These are phyloP conservation scores for Dryas octopetala DNA, from an alignment of 306 rosid genomes.

Conservation along the genomic window DNA sequence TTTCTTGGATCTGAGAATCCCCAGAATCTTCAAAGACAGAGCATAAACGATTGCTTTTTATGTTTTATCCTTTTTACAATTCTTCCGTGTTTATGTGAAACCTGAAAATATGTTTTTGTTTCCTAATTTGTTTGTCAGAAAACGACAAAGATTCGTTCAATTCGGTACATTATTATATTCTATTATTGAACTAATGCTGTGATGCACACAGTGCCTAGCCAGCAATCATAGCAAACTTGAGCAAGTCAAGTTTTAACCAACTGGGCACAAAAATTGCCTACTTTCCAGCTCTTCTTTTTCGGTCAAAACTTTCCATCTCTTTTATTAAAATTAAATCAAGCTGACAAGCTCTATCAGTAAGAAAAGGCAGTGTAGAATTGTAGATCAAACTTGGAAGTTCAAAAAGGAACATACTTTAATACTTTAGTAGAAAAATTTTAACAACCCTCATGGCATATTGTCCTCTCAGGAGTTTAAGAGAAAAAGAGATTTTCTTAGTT, in stretches of 20 bases:
- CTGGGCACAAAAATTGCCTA: not conserved
- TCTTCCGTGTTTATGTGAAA: not conserved
- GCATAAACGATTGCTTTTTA: too few species aligned
- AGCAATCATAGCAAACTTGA: not conserved
- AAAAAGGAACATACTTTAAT: not conserved
- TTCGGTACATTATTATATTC: not conserved
- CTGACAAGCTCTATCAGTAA: not conserved
- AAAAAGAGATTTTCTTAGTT: not conserved
- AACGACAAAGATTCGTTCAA: constrained; percentile 20
- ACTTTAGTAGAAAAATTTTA: not conserved
- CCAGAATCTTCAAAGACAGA: too few species aligned
- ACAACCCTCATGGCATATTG: not conserved
- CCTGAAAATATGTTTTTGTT: not conserved
- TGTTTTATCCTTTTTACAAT: not conserved
- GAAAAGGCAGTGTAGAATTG: not conserved
- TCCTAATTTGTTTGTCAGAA: not conserved
- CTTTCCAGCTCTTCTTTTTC: not conserved
- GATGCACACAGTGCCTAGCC: too few species aligned
- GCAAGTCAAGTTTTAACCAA: constrained; percentile 1
- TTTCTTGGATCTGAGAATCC: too few species aligned
- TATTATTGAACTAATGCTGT: too few species aligned
- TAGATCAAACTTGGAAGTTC: not conserved
- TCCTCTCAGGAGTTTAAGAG: not conserved
- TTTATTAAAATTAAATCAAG: not conserved
- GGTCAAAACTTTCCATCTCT: not conserved